Conservation (phyloP, 371 early-diverging fungal species). For the Smittium culicis region DNA sequence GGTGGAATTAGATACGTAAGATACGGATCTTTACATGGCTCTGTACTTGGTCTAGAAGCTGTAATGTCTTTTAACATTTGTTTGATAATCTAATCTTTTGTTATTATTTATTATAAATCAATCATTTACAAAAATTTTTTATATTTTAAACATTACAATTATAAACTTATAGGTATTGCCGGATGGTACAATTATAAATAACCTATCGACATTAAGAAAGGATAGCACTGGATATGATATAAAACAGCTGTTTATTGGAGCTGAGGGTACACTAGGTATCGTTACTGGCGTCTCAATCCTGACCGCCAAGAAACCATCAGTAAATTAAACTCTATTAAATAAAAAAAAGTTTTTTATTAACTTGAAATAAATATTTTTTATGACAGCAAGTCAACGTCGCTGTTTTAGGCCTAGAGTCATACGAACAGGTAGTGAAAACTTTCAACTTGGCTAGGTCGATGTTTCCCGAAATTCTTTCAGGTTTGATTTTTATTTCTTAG, state of each 20-base stretch:
- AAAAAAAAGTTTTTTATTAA: background rate
- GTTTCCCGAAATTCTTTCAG: conserved; percentile 80
- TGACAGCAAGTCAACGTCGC: conserved; percentile 50
- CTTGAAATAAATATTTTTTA: background rate
- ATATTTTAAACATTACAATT: background rate
- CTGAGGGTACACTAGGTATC: conserved; percentile 86
- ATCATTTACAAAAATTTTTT: too few species aligned
- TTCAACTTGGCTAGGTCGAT: conserved; percentile 59
- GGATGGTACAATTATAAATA: conserved; percentile 77
- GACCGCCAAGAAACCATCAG: conserved; percentile 35
- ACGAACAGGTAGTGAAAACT: conserved; percentile 60
- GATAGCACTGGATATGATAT: conserved; percentile 87
- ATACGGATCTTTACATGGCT: conserved; percentile 84
- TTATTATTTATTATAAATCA: too few species aligned
- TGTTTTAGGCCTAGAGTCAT: conserved; percentile 57
- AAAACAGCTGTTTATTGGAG: conserved; percentile 89
- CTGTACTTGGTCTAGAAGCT: conserved; percentile 69
- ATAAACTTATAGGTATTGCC: conserved; percentile 43
- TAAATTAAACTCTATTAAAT: background rate
- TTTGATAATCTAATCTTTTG: background rate
- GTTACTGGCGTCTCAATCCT: conserved; percentile 76
- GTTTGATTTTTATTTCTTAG: background rate
- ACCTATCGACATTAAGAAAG: conserved; percentile 56
- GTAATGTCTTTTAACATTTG: background rate
- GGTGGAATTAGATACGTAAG: conserved; percentile 85